Percentiles rank a stretch among this genome's conserved stretches.
Evolutionary conservation across 345 rosid species (phyloP).

Genomic region (Combretum micranthum): DNA sequence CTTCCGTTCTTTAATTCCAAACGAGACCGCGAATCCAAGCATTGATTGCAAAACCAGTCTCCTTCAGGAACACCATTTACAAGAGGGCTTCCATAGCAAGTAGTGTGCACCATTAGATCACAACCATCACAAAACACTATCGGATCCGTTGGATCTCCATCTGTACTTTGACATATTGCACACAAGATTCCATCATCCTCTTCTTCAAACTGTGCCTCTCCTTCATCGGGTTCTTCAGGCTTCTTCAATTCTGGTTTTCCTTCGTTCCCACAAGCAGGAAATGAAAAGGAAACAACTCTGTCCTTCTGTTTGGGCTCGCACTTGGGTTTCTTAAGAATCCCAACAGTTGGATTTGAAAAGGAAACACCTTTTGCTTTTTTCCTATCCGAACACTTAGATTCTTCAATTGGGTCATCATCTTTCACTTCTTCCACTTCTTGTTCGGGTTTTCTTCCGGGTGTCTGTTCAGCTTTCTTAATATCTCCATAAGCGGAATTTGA

Average conservation of each 20-base stretch:
- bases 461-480: too few species aligned
- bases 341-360: too few species aligned
- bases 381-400: too few species aligned
- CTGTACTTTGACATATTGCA: conserved; percentile 82
- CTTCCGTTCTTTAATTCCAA: neutral
- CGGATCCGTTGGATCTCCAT: conserved; percentile 84
- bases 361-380: too few species aligned
- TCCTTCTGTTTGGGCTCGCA: neutral
- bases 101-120: conserved; percentile 83
- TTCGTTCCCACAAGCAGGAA: neutral
- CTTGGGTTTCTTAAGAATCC: too few species aligned
- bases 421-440: neutral
- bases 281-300: neutral
- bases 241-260: neutral
- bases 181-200: conserved; percentile 78
- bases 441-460: too few species aligned
- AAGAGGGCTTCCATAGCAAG: conserved; percentile 82
- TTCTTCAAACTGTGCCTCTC: neutral
- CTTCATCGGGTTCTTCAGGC: neutral
- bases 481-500: too few species aligned
- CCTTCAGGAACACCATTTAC: conserved; percentile 65
- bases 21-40: conserved; percentile 20
- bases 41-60: conserved; percentile 72
- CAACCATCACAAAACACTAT: conserved; percentile 97
- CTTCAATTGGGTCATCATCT: neutral